phyloP scores from a whole-genome alignment of 306 rosid genomes.

The Amphicarpaea edgeworthii region DNA sequence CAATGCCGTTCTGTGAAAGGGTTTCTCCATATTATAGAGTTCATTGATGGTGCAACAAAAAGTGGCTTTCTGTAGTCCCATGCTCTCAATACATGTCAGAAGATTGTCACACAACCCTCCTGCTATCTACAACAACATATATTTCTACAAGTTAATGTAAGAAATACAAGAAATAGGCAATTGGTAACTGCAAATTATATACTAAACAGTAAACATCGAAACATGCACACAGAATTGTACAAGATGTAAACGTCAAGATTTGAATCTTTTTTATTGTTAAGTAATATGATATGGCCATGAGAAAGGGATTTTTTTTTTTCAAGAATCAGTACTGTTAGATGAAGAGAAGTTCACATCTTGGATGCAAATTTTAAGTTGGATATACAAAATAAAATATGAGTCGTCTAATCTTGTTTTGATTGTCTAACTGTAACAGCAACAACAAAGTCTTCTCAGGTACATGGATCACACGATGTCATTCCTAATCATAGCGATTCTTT shows the following conservation, averaged over 20 bases:
- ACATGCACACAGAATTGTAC: background rate
- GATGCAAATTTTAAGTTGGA: background rate
- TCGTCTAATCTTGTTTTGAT: too few species aligned
- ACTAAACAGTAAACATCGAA: background rate
- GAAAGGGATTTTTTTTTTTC: background rate
- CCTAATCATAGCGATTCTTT: background rate
- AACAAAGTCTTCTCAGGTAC: background rate
- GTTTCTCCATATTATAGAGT: conserved; percentile 73
- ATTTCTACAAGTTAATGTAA: background rate
- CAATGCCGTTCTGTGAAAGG: conserved; percentile 76
- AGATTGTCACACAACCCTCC: conserved; percentile 88
- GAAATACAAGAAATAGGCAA: background rate
- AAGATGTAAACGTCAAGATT: background rate
- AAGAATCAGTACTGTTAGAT: background rate
- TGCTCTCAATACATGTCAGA: conserved; percentile 75
- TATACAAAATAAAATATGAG: background rate
- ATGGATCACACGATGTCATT: background rate
- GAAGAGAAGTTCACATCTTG: background rate
- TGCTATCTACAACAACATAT: conserved; percentile 60
- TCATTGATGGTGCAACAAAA: conserved; percentile 90
- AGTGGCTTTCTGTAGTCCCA: conserved; percentile 87
- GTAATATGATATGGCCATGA: background rate
- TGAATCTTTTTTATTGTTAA: background rate
- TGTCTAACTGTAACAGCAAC: too few species aligned
- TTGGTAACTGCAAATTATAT: background rate